Conservation (phyloP, 2,329 filamentous ascomycete species). For the Colletotrichum ledebouriae region DNA sequence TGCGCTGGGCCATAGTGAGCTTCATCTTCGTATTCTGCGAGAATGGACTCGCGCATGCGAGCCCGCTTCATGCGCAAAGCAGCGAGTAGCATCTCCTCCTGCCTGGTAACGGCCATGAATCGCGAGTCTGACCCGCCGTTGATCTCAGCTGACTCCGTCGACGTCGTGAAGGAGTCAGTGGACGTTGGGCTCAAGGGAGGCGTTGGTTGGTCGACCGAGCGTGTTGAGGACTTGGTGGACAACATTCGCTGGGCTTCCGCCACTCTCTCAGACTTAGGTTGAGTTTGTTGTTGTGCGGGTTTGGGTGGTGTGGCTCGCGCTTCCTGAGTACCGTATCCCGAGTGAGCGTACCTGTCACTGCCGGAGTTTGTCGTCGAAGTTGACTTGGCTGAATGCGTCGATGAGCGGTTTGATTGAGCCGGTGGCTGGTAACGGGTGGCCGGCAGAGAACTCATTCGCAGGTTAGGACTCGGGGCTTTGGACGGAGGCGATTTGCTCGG, state of each 20-base stretch:
- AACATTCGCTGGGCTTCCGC: constrained; percentile 22
- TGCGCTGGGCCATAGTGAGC: background rate
- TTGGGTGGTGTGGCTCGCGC: constrained; percentile 51
- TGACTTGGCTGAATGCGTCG: constrained; percentile 55
- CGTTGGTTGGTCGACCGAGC: constrained; percentile 58
- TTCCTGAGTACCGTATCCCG: constrained; percentile 51
- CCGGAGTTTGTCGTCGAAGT: constrained; percentile 54
- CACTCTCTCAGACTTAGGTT: background rate
- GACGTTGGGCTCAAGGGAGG: constrained; percentile 66
- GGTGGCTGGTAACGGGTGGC: constrained; percentile 40
- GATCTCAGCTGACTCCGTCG: constrained; percentile 54
- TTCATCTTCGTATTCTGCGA: constrained; percentile 58
- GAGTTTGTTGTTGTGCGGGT: constrained; percentile 44
- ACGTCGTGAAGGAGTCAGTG: constrained; percentile 62
- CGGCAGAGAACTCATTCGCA: constrained; percentile 50
- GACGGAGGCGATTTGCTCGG: constrained; percentile 48
- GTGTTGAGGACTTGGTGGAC: constrained; percentile 30
- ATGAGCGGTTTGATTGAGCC: constrained; percentile 41
- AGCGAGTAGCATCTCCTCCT: constrained; percentile 70
- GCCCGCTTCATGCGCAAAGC: constrained; percentile 70
- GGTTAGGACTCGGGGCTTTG: constrained; percentile 43
- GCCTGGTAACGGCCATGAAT: constrained; percentile 69
- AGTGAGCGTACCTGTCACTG: constrained; percentile 50
- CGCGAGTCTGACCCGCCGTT: constrained; percentile 54
- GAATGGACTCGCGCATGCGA: constrained; percentile 64